These are phyloP conservation scores for Clathrus columnatus DNA, from an alignment of 768 basidiomycete species.

Conservation along the genomic window DNA sequence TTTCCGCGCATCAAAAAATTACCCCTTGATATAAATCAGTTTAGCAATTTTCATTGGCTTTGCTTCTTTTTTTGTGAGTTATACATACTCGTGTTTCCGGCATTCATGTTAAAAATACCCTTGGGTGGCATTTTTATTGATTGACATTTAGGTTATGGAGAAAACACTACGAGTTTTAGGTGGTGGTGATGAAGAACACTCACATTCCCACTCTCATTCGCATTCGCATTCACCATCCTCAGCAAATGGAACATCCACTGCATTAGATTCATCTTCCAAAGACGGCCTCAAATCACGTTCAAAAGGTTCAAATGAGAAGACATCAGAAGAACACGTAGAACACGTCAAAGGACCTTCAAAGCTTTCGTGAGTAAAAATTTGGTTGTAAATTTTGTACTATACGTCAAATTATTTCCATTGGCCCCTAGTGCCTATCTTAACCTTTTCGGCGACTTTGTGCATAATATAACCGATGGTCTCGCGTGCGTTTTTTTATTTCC, in stretches of 20 bases:
- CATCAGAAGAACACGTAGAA: slow-evolving; percentile 16
- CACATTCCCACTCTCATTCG: slow-evolving; percentile 43
- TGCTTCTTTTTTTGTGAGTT: slow-evolving; percentile 69
- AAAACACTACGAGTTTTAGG: slow-evolving; percentile 80
- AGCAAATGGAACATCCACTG: slow-evolving; percentile 13
- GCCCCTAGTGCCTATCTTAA: slow-evolving; percentile 64
- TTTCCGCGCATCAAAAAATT: slow-evolving; percentile 3
- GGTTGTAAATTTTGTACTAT: background rate
- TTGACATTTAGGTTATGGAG: slow-evolving; percentile 47
- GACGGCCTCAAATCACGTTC: slow-evolving; percentile 45
- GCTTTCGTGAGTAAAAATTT: slow-evolving; percentile 45
- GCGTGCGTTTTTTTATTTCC: slow-evolving; percentile 51
- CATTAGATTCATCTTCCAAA: slow-evolving; percentile 20
- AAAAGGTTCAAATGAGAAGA: slow-evolving; percentile 19
- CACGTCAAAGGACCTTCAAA: slow-evolving; percentile 53
- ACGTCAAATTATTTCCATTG: background rate
- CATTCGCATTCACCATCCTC: slow-evolving; percentile 53
- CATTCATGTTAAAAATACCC: too few relatives aligned
- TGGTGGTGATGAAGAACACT: slow-evolving; percentile 41
- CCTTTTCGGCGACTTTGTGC: slow-evolving; percentile 87
- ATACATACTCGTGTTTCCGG: too few relatives aligned
- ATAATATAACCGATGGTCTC: slow-evolving; percentile 94
- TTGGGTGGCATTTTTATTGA: background rate
- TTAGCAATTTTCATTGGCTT: slow-evolving; percentile 82
- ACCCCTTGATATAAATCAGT: slow-evolving; percentile 27